Evolutionary conservation across 768 basidiomycete species (phyloP).

Genomic region (Floccularia luteovirens): DNA sequence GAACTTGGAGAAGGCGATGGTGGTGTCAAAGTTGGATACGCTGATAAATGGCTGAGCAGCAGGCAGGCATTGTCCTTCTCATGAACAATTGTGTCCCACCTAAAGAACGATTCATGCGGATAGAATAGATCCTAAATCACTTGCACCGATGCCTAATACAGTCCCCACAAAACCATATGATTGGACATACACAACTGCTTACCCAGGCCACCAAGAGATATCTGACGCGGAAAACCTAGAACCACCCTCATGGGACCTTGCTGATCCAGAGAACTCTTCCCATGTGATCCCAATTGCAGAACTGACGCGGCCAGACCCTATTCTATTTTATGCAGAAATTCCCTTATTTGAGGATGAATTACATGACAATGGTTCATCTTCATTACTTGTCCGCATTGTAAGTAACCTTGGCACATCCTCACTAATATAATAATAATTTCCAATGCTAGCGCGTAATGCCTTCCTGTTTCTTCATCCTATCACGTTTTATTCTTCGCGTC

Average conservation of each 20-base stretch:
- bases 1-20: constrained; percentile 78
- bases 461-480: constrained; percentile 84
- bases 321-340: constrained; percentile 95
- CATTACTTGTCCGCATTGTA: constrained; percentile 81
- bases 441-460: constrained; percentile 95
- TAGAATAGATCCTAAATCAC: constrained; percentile 64
- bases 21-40: constrained; percentile 90
- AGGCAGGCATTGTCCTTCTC: constrained; percentile 41
- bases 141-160: constrained; percentile 61
- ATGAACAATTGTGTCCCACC: not conserved
- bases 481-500: constrained; percentile 88
- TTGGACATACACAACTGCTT: constrained; percentile 95
- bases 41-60: constrained; percentile 89
- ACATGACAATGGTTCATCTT: constrained; percentile 92
- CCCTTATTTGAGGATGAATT: constrained; percentile 95
- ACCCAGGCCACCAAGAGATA: constrained; percentile 50
- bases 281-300: constrained; percentile 80
- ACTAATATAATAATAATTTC: too few species aligned
- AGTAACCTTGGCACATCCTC: too few species aligned
- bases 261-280: constrained; percentile 44
- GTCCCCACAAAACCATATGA: constrained; percentile 84
- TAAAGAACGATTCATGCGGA: constrained; percentile 2
- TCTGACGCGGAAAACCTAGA: constrained; percentile 6
- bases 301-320: constrained; percentile 86
- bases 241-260: constrained; percentile 35